Percentiles rank a stretch among this genome's conserved stretches.
Conservation (phyloP, 805 yeast genomes). For the Candida nonsorbophila region DNA sequence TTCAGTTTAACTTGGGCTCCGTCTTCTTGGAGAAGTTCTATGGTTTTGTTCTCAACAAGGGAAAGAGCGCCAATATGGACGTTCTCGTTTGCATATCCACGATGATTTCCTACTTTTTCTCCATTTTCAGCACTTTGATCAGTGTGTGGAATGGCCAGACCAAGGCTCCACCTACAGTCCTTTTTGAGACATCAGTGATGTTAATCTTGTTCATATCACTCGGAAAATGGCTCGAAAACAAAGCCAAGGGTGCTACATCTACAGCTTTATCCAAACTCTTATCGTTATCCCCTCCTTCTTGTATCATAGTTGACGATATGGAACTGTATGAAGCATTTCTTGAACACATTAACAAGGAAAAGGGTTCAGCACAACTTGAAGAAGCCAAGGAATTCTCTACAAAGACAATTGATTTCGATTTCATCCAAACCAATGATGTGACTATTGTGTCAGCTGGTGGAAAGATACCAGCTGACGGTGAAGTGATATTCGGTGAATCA, state of each 20-base stretch:
- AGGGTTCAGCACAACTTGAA: slow-evolving; percentile 2
- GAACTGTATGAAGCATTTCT: slow-evolving; percentile 16
- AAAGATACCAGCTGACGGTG: slow-evolving; percentile 89
- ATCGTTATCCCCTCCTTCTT: slow-evolving; percentile 73
- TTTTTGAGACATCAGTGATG: slow-evolving; percentile 88
- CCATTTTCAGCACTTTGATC: slow-evolving; percentile 55
- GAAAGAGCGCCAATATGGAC: slow-evolving; percentile 78
- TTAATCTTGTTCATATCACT: slow-evolving; percentile 74
- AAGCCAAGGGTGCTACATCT: slow-evolving; percentile 91
- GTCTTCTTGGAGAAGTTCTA: slow-evolving; percentile 62
- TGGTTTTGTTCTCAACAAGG: slow-evolving; percentile 59
- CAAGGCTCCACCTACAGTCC: slow-evolving; percentile 53
- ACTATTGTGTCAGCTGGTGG: slow-evolving; percentile 81
- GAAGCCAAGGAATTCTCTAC: slow-evolving; percentile 26
- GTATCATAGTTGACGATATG: slow-evolving; percentile 53
- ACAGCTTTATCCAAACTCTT: slow-evolving; percentile 78
- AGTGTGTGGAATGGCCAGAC: slow-evolving; percentile 39
- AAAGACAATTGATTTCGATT: slow-evolving; percentile 60
- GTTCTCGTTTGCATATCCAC: slow-evolving; percentile 82
- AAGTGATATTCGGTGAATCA: slow-evolving; percentile 68
- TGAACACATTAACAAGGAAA: slow-evolving; percentile 3
- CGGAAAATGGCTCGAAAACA: slow-evolving; percentile 89
- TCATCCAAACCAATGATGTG: slow-evolving; percentile 72
- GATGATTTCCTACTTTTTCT: slow-evolving; percentile 68
- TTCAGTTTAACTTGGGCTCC: slow-evolving; percentile 64